Evolutionary conservation across 2,329 filamentous ascomycete species (phyloP), one percentile per base, ranked within the genome.

Genomic region (Sclerotinia borealis): DNA sequence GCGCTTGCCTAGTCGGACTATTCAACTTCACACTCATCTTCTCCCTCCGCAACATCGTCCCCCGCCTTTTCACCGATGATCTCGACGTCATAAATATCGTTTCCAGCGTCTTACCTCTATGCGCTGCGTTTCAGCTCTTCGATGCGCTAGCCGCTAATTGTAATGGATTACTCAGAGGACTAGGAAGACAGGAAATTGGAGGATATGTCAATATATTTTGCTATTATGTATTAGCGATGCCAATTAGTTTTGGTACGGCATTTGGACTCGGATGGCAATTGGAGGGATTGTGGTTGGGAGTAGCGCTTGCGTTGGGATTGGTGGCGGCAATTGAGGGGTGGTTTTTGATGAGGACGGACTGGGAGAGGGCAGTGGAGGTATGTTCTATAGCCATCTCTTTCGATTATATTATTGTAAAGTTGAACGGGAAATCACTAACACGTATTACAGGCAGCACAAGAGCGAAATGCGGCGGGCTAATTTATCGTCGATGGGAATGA

Each of bases 61-160:
- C 92, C 0, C 79, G 83, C 47, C 84, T 97, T 8, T 92, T 93
- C 75, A 93, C 90, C n/a, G 79, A 84, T 8, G 90, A 93, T 68
- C 72, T 79, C 7, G 86, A 87, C 51, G 90, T 93, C 59, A 84
- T 91, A 65, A 79, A 77, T 25, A 78, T 92, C 39, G 88, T 91
- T 25, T 84, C 90, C 0, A 75, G 77, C 3, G 85, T 92, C 3
- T 81, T 97, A 41, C 93, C 92, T 0, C 78, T 97, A 3, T 91
- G 91, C 65, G 92, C 93, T 0, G 83, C 91, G 1, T 96, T 97
- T 81, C 93, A 98, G 75, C 82, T 96, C 29, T 93, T 96, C 70
- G 93, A 99, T 75, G 87, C 90, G 1, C 75, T 96, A 22, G 86
- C 90, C 0, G 85, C 90, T 3, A 88, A 88, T 45, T 92, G 90